Evolutionary conservation across 2,329 filamentous ascomycete species (phyloP).

Genomic region (Penicillium psychrosexuale): DNA sequence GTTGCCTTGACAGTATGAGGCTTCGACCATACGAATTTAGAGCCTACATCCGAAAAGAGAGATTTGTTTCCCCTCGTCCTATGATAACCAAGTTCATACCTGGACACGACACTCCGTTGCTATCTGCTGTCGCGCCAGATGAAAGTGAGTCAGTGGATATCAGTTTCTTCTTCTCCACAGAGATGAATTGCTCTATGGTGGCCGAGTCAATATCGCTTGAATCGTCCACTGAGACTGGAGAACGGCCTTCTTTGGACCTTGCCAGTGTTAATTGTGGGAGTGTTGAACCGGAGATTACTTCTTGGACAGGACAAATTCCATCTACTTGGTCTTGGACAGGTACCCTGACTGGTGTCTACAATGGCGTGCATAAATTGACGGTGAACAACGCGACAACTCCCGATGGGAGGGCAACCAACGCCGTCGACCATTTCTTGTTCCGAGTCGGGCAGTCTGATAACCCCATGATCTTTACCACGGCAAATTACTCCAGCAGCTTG

Average conservation of each 20-base stretch:
- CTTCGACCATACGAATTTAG: conserved; percentile 58
- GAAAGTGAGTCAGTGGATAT: conserved; percentile 49
- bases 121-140: conserved; percentile 46
- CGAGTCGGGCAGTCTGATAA: conserved; percentile 58
- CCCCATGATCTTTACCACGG: conserved; percentile 57
- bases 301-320: conserved; percentile 53
- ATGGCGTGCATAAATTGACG: conserved; percentile 60
- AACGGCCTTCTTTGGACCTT: conserved; percentile 44
- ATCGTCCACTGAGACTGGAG: conserved; percentile 52
- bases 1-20: conserved; percentile 54
- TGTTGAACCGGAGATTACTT: conserved; percentile 33
- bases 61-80: conserved; percentile 52
- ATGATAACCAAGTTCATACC: conserved; percentile 60
- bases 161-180: conserved; percentile 56
- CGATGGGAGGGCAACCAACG: conserved; percentile 47
- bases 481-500: conserved; percentile 58
- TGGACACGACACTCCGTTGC: conserved; percentile 58
- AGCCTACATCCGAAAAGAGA: conserved; percentile 55
- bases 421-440: conserved; percentile 60
- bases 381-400: conserved; percentile 53
- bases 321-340: conserved; percentile 54
- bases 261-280: conserved; percentile 47
- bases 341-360: conserved; percentile 54
- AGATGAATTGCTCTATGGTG: conserved; percentile 60
- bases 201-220: conserved; percentile 50